Evolutionary conservation across 306 rosid species (phyloP), one percentile per base, ranked within the genome.

Genomic region (Medicago lupulina): DNA sequence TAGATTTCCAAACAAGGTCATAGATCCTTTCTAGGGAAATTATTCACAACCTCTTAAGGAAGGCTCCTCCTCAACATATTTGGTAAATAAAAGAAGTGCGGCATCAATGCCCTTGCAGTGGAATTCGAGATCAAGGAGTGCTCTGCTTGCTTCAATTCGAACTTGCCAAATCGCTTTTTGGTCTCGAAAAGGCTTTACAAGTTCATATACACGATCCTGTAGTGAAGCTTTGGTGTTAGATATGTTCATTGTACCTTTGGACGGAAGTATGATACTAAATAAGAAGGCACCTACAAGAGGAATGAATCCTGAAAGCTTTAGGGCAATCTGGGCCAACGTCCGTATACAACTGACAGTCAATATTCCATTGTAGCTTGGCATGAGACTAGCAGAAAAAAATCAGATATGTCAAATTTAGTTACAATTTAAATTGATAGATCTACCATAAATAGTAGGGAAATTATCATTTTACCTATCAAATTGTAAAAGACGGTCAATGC

Each of bases 341-440:
- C 93, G 86, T 71, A 95, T 89, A 78, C 98, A 95, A 80, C 97
- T 90, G 55, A 92, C 79, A 2, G 98, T 87, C 89, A 95, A 85
- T 70, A 95, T 83, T 85, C 98, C 98, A 18, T 92, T 95, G 86
- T 92, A 87, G 83, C 97, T 92, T 51, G 97, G 97, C 97, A 95
- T 95, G 84, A 95, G 90, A 87, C 98, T 95, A 89, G 65, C 55
- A 79, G 70, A 87, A 55, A 71, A 75, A 78, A 87, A 73, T 71
- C 77, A 81, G 46, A 81, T 12, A 74, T 58, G 59, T 73, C 28
- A 87, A 81, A 71, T 69, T 58, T 71, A 71, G 73, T 63, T 66
- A 66, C 62, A 83, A 64, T 43, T 62, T 62, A 76, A 64, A 70
- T 80, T 28, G 65, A 83, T 16, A 83, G 80, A 67, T 54, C 40